A percentile compares a stretch with the other conserved stretches of the same genome.
These are phyloP conservation scores for Nakazawaea molendinolei DNA, from an alignment of 805 yeast genomes.

Conservation along the genomic window DNA sequence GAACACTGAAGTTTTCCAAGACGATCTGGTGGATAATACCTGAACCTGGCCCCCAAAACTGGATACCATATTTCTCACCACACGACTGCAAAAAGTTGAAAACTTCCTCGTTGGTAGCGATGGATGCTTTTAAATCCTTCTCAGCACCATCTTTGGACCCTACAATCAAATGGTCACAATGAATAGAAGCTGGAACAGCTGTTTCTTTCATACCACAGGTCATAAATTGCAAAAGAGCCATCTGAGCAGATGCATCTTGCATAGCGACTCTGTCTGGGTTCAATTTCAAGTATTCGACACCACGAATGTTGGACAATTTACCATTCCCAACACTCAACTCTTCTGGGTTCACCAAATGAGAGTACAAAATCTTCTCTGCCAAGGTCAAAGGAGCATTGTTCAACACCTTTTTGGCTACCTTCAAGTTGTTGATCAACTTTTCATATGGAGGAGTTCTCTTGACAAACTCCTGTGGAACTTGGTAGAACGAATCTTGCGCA, in stretches of 20 bases:
- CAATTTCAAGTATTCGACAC: slow-evolving; percentile 84
- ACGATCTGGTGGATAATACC: slow-evolving; percentile 98
- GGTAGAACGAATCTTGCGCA: slow-evolving; percentile 7
- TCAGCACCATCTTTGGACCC: slow-evolving; percentile 84
- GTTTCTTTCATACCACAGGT: slow-evolving; percentile 88
- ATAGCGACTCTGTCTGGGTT: slow-evolving; percentile 98
- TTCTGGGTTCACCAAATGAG: slow-evolving; percentile 91
- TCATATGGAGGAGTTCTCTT: slow-evolving; percentile 86
- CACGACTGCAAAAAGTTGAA: slow-evolving; percentile 86
- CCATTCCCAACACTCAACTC: slow-evolving; percentile 61
- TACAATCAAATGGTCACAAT: slow-evolving; percentile 96
- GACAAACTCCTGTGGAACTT: slow-evolving; percentile 54
- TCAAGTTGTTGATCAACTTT: slow-evolving; percentile 59
- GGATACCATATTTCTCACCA: slow-evolving; percentile 92
- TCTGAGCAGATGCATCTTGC: slow-evolving; percentile 99
- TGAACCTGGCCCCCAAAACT: slow-evolving; percentile 98
- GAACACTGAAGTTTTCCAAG: slow-evolving; percentile 93
- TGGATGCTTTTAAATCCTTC: slow-evolving; percentile 78
- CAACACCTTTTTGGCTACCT: slow-evolving; percentile 26
- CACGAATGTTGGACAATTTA: slow-evolving; percentile 46
- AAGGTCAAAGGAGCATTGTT: slow-evolving; percentile 67
- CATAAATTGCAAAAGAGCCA: slow-evolving; percentile 96
- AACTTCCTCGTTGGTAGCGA: slow-evolving; percentile 87
- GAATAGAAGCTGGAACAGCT: slow-evolving; percentile 93
- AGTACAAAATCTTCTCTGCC: slow-evolving; percentile 92